phyloP scores from a whole-genome alignment of 441 rosid genomes.

The Biscutella laevigata region DNA sequence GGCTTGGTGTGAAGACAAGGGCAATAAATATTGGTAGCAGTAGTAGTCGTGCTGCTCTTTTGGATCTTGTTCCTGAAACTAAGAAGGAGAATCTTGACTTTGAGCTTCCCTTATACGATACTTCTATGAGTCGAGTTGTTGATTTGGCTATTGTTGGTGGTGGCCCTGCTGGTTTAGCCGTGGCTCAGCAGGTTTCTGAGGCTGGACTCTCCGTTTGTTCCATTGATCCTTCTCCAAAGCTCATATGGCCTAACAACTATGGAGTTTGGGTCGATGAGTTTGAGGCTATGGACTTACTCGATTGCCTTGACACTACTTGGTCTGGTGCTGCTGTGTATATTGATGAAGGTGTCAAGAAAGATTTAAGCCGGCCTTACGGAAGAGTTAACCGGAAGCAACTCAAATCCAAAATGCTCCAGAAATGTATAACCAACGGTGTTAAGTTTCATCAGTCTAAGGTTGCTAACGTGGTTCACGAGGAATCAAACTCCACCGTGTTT shows the following conservation, averaged over 20 bases:
- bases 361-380: slow-evolving; percentile 76
- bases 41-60: slow-evolving; percentile 37
- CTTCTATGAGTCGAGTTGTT: slow-evolving; percentile 47
- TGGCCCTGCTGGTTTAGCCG: slow-evolving; percentile 94
- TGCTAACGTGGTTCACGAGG: slow-evolving; percentile 72
- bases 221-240: slow-evolving; percentile 72
- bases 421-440: slow-evolving; percentile 74
- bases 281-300: slow-evolving; percentile 90
- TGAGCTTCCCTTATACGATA: slow-evolving; percentile 70
- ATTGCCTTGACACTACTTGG: slow-evolving; percentile 88
- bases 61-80: slow-evolving; percentile 83
- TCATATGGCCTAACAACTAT: slow-evolving; percentile 94
- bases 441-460: slow-evolving; percentile 88
- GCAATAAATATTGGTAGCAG: slow-evolving; percentile 8
- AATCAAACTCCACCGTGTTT: slow-evolving; percentile 60
- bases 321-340: slow-evolving; percentile 76
- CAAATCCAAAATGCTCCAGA: slow-evolving; percentile 83
- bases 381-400: slow-evolving; percentile 84
- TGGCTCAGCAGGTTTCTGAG: slow-evolving; percentile 84
- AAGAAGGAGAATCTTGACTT: slow-evolving; percentile 78
- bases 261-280: slow-evolving; percentile 99
- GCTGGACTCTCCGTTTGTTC: slow-evolving; percentile 85
- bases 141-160: slow-evolving; percentile 95
- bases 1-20: slow-evolving; percentile 24
- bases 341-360: slow-evolving; percentile 46